Evolutionary conservation across 2,329 filamentous ascomycete species (phyloP), one percentile per base, ranked within the genome.

Genomic region (Aspergillus amoenus): DNA sequence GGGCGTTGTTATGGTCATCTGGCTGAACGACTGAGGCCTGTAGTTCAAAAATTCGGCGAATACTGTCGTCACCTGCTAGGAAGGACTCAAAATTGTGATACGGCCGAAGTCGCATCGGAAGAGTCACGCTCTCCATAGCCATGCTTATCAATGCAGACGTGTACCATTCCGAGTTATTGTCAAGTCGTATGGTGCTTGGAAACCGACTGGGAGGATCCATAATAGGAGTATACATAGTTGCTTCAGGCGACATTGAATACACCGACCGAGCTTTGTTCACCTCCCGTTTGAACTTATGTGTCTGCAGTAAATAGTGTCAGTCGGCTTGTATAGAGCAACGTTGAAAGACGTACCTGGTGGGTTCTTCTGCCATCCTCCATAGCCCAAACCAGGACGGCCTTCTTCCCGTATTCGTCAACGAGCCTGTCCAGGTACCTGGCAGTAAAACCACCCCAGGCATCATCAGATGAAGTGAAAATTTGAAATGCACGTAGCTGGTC

Each of bases 401-500:
- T 84, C 77, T 97, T 97, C 30, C 91, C 91, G 71, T 93, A 93
- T 71, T 99, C 94, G 70, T 99, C 94, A 60, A 90, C 80, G 56
- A 99, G 75, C 30, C 87, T 82, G 70, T 97, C 88, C 24, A 91
- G 73, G 69, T 93, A 93, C 57, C 82, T 81, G 3, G 86, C 79
- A 6, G 87, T 83, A 70, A 93, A 93, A 0, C 90, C 89, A 60
- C 87, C 89, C 90, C 90, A 94, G 12, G 88, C 89, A 74, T 93
- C 89, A 68, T 93, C 90, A 5, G 87, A 76, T 4, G 84, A 83
- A 2, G 87, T 81, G 59, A 93, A 83, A 11, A 93, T 71, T 71
- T 97, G 93, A 17, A 99, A 80, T 0, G 89, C 93, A 73, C 97
- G 93, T 76, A 97, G 82, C 55, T 91, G 87, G 73, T 99, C 94